Evolutionary conservation across 371 early-diverging fungal species (phyloP), one percentile per base, ranked within the genome.

Genomic region (Cladochytrium tenue): DNA sequence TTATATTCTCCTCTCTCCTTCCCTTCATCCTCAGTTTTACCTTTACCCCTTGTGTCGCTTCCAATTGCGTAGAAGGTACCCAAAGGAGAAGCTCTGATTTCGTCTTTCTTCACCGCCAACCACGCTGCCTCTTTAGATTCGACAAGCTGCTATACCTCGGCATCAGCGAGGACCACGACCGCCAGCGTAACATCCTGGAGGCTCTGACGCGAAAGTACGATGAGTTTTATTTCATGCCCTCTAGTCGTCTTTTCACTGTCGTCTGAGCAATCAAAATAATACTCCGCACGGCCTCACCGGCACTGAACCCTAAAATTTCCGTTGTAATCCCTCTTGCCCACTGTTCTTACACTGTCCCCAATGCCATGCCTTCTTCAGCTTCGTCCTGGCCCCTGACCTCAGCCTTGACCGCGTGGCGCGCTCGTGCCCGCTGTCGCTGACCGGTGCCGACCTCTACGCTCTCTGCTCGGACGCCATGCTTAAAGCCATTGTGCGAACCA

Each of bases 361-460:
- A n/a, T n/a, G n/a, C n/a, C n/a, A 31, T 31, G 5, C 60, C 26
- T 28, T 23, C 27, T 58, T 23, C 71, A 89, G 90, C 51, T 95
- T 96, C 86, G 86, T 84, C 15, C 81, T 96, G 50, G 86, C 88
- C 53, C 89, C 93, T 5, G 87, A 85, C 17, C 76, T 94, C 23
- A 89, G 93, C 67, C 77, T 95, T 61, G 74, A 74, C 28, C 75
- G 68, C 5, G 85, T 96, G 10, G 95, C 96, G 5, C 88, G 90
- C 10, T 74, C 83, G 51, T 93, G 94, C 68, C 96, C 95, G 5
- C 90, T 93, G 73, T 89, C 92, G 69, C 92, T 92, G 62, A 97
- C 98, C 0, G 98, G 98, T 51, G 98, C 98, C 17, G 98, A 98
- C 75, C 93, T 97, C 67, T 97, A 98, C 73, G 98, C 98, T 0